phyloP scores from a whole-genome alignment of 495 filamentous ascomycete species.

The Lophiotrema nucula region DNA sequence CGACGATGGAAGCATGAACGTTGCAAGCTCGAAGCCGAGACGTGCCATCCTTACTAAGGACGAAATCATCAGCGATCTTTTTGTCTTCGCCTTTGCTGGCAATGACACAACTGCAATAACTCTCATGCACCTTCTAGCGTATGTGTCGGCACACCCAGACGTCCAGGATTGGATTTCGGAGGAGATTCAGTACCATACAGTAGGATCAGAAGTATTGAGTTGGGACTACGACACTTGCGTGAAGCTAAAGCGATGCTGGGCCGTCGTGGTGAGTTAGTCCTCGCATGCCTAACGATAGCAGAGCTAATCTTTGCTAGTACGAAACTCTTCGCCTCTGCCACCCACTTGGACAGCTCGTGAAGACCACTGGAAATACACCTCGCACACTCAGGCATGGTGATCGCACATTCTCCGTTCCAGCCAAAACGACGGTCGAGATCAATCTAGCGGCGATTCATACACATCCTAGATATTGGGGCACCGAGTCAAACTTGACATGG shows the following conservation, averaged over 20 bases:
- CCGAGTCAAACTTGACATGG: constrained; percentile 5
- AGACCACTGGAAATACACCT: constrained; percentile 4
- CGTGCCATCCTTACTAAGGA: constrained; percentile 23
- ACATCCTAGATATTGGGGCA: constrained; percentile 23
- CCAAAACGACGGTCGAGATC: constrained; percentile 8
- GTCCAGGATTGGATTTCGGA: constrained; percentile 37
- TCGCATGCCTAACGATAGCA: too few relatives aligned
- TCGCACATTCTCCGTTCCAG: constrained; percentile 3
- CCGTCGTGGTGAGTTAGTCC: constrained; percentile 17
- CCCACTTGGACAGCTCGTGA: constrained; percentile 13
- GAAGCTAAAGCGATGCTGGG: constrained; percentile 27
- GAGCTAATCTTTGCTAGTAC: not conserved
- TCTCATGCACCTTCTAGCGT: constrained; percentile 15
- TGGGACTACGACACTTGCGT: constrained; percentile 15
- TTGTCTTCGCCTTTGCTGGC: constrained; percentile 33
- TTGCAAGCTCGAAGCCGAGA: not conserved
- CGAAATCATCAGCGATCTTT: constrained; percentile 35
- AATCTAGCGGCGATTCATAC: constrained; percentile 17
- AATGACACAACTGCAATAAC: constrained; percentile 38
- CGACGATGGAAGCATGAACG: not conserved
- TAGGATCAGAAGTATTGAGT: not conserved
- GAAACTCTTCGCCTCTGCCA: constrained; percentile 26
- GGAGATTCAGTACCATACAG: constrained; percentile 20
- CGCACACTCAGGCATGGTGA: not conserved
- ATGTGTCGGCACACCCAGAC: constrained; percentile 26